Conservation (phyloP, 345 rosid species). For the Eucalyptus rudis region DNA sequence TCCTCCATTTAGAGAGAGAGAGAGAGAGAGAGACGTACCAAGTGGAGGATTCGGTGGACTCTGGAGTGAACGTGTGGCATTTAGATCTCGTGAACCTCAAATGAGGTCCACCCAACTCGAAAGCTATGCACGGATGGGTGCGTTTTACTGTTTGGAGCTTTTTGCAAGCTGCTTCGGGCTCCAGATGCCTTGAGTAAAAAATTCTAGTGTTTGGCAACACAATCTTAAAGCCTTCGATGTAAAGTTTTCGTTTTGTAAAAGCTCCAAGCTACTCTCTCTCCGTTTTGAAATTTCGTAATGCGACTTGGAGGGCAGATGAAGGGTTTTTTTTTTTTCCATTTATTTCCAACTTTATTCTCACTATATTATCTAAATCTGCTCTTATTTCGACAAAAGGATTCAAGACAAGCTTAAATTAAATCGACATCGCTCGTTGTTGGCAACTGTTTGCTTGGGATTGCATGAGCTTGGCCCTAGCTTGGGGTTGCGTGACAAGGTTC, state of each 20-base stretch:
- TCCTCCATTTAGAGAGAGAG: not conserved
- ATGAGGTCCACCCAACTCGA: no score
- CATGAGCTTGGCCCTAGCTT: not conserved
- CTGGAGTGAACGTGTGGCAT: not conserved
- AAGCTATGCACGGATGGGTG: no score
- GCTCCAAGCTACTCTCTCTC: not conserved
- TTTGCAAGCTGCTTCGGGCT: not conserved
- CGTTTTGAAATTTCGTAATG: not conserved
- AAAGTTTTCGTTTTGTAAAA: not conserved
- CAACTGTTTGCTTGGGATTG: not conserved
- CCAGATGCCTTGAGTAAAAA: not conserved
- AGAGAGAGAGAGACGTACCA: not conserved
- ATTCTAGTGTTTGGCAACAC: not conserved
- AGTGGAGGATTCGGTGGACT: not conserved
- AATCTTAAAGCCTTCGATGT: not conserved
- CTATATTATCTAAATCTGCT: not conserved
- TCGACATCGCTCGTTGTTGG: fast-evolving
- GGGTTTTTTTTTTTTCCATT: fast-evolving
- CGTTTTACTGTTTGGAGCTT: not conserved
- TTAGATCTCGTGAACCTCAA: not conserved
- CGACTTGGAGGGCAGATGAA: not conserved
- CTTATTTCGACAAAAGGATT: not conserved
- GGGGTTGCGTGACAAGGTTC: not conserved
- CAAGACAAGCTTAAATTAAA: not conserved
- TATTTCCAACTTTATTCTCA: not conserved